Evolutionary conservation across 2,329 filamentous ascomycete genomes (phyloP).

Genomic region (Colletotrichum phormii): DNA sequence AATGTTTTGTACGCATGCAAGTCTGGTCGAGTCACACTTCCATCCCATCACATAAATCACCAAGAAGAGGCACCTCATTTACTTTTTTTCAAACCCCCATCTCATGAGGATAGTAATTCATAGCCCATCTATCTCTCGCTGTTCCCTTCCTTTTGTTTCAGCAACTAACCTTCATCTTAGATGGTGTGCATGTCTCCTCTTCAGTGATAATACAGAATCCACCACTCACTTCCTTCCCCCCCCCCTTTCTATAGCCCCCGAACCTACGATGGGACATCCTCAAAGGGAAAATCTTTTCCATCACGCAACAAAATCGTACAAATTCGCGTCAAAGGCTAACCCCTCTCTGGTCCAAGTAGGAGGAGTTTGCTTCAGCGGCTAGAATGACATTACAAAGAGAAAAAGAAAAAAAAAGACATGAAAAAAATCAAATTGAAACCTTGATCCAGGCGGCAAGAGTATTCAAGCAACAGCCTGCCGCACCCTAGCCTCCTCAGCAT

Average conservation of each 20-base stretch:
- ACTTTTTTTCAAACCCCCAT: neutral
- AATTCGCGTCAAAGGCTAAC: neutral
- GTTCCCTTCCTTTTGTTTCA: neutral
- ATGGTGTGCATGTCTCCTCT: neutral
- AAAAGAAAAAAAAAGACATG: neutral
- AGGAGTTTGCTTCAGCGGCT: neutral
- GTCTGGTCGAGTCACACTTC: neutral
- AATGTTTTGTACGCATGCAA: neutral
- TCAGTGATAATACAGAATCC: neutral
- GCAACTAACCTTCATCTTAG: neutral
- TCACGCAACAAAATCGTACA: neutral
- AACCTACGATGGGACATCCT: neutral
- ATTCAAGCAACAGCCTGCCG: slow-evolving; percentile 40
- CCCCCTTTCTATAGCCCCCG: neutral
- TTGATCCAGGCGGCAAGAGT: no score
- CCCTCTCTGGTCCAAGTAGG: neutral
- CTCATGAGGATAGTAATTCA: neutral
- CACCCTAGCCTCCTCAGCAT: slow-evolving; percentile 59
- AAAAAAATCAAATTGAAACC: neutral
- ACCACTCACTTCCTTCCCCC: neutral
- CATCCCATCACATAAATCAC: neutral
- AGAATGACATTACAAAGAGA: neutral
- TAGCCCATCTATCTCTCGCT: neutral
- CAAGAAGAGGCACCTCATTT: neutral
- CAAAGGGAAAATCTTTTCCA: neutral